These are phyloP conservation scores for Hypericum perforatum DNA, from an alignment of 345 rosid genomes.

Conservation along the genomic window DNA sequence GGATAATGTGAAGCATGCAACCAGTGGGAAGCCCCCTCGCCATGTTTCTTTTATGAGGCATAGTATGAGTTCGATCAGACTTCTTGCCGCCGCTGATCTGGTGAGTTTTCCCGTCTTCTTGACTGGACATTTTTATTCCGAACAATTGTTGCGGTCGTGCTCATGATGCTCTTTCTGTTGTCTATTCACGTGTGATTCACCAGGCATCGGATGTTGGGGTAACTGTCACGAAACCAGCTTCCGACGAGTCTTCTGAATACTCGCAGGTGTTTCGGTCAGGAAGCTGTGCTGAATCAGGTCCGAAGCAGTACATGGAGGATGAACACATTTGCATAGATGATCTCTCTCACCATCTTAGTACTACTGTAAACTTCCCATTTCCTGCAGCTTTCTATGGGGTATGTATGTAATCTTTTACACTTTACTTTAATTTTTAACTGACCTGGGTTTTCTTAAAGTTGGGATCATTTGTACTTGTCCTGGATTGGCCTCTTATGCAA, in stretches of 20 bases:
- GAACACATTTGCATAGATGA: slow-evolving; percentile 70
- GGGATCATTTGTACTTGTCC: too few species aligned
- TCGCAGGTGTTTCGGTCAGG: slow-evolving; percentile 75
- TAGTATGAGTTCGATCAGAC: neutral
- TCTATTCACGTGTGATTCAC: neutral
- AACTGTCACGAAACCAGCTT: slow-evolving; percentile 29
- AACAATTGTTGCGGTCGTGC: neutral
- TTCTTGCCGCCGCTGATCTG: slow-evolving; percentile 1
- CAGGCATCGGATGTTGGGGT: slow-evolving; percentile 59
- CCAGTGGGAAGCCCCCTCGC: too few species aligned
- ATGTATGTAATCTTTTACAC: neutral
- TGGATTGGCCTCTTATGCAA: too few species aligned
- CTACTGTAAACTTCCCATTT: slow-evolving; percentile 12
- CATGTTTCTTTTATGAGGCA: neutral
- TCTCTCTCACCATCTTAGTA: slow-evolving; percentile 37
- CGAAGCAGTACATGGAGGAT: slow-evolving; percentile 87
- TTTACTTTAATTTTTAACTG: too few species aligned
- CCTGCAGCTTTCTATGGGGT: slow-evolving; percentile 32
- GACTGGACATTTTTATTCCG: too few species aligned
- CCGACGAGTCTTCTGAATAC: slow-evolving; percentile 37
- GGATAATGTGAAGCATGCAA: too few species aligned
- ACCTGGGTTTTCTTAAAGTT: too few species aligned
- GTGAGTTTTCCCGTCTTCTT: neutral
- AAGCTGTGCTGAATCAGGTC: slow-evolving; percentile 81
- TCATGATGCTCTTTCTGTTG: neutral